Conservation (phyloP, 306 rosid genomes). For the Quercus ilex region DNA sequence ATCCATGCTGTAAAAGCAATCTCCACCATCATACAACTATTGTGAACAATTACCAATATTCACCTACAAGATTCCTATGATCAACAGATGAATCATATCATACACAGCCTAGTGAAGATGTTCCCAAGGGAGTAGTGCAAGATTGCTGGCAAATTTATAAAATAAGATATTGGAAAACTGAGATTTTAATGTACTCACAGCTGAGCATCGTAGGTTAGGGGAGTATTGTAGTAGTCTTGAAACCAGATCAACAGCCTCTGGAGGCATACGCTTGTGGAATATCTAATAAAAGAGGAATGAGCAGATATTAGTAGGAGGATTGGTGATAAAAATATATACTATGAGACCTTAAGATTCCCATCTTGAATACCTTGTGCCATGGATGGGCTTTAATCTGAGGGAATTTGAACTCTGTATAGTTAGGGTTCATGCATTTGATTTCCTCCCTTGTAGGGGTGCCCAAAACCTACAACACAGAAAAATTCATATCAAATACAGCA, state of each 20-base stretch:
- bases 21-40: neutral
- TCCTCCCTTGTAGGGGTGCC: constrained; percentile 99
- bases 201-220: constrained; percentile 85
- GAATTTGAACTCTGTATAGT: constrained; percentile 95
- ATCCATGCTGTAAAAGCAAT: neutral
- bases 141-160: neutral
- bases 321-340: neutral
- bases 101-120: neutral
- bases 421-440: constrained; percentile 98
- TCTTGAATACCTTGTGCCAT: constrained; percentile 84
- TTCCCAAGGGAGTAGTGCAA: neutral
- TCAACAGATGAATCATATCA: neutral
- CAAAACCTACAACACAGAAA: constrained; percentile 56
- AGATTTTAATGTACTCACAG: constrained; percentile 54
- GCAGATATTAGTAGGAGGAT: neutral
- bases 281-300: constrained; percentile 42
- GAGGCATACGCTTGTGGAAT: constrained; percentile 97
- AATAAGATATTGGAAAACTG: neutral
- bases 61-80: neutral
- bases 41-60: neutral
- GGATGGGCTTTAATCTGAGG: constrained; percentile 99
- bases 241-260: constrained; percentile 97
- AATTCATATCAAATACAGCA: neutral
- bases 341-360: constrained; percentile 1
- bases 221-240: constrained; percentile 94